Conservation (phyloP, 106 monocot species). For the Apostasia shenzhenica region DNA sequence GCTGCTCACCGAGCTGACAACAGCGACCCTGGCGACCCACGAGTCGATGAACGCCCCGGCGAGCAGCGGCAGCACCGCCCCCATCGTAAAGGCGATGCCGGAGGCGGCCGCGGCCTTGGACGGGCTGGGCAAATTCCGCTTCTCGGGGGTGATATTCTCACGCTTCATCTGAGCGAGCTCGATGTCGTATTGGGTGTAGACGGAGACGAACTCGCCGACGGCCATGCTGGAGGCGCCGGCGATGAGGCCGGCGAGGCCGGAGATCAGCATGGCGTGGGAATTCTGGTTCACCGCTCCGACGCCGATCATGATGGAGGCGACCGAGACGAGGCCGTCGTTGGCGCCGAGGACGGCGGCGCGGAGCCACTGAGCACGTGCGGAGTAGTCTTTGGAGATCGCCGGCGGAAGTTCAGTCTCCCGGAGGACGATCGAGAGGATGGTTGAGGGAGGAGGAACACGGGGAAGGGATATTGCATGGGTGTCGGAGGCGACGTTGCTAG, state of each 20-base stretch:
- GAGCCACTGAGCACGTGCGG: constrained; percentile 61
- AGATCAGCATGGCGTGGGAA: constrained; percentile 44
- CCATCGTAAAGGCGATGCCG: constrained; percentile 25
- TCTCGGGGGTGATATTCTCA: not conserved
- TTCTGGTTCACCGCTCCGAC: constrained; percentile 40
- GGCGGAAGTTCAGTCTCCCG: not conserved
- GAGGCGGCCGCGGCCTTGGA: constrained; percentile 31
- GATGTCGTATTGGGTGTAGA: constrained; percentile 51
- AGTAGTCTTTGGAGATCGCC: constrained; percentile 6
- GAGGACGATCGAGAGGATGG: not conserved
- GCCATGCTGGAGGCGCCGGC: constrained; percentile 92
- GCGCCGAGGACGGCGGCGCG: constrained; percentile 76
- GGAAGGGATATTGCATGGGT: not conserved
- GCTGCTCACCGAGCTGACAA: constrained; percentile 24
- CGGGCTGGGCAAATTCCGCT: constrained; percentile 24
- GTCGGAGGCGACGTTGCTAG: not conserved
- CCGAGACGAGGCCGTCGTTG: constrained; percentile 70
- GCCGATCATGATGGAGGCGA: constrained; percentile 71
- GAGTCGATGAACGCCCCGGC: constrained; percentile 24
- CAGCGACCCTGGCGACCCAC: constrained; percentile 15
- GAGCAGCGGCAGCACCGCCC: constrained; percentile 32
- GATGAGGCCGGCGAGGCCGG: constrained; percentile 62
- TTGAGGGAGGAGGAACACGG: not conserved
- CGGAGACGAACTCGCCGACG: constrained; percentile 71
- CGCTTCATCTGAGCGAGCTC: constrained; percentile 17